Base-by-base conservation (phyloP, 805 yeast genomes). In the Teunomyces lycoperdinae region DNA sequence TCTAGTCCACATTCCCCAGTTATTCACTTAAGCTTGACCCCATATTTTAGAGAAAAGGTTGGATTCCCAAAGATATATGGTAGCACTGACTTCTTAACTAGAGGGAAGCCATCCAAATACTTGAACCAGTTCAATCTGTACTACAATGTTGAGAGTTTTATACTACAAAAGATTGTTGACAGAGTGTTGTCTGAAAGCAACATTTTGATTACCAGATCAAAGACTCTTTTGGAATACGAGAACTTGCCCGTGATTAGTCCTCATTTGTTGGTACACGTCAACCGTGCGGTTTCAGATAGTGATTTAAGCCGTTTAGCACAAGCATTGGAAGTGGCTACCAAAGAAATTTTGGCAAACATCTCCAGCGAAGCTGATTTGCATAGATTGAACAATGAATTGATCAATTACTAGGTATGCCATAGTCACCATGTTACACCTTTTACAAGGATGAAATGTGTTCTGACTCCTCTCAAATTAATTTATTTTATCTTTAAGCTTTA, bases 221-320 rank as follows among this genome's bases (percentile, higher is more conserved):
- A 81, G 48, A 74, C 74, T 49, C 76, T 89, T 9, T 71, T 84
- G 46, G 83, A 80, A 55, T 95, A 85, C 60, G 97, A 90, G 62
- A 69, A 82, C 44, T 72, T 87, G 50, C 89, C 94, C 8, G 64
- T 73, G 53, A 54, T 55, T 28, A 60, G 60, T 47, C 78, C 78
- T 3, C 71, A 66, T 42, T 66, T 73, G 47, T 57, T 65, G 54
- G 51, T 71, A 8, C 60, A 64, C 41, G 52, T 71, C 32, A 70
- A 61, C 53, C 51, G 47, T 32, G 70, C 67, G n/a, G 63, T 58
- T 5, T 44, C 66, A 2, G 32, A 44, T 9, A 57, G 53, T 10
- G 75, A 73, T 44, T 60, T 68, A 45, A 53, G 58, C 13, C 46
- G 46, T 3, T 58, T 64, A 27, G 57, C 55, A 14, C 33, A 57